Percentiles rank a stretch among this genome's conserved stretches.
Conservation (phyloP, 2,329 filamentous ascomycete genomes). For the Sporothrix humicola region DNA sequence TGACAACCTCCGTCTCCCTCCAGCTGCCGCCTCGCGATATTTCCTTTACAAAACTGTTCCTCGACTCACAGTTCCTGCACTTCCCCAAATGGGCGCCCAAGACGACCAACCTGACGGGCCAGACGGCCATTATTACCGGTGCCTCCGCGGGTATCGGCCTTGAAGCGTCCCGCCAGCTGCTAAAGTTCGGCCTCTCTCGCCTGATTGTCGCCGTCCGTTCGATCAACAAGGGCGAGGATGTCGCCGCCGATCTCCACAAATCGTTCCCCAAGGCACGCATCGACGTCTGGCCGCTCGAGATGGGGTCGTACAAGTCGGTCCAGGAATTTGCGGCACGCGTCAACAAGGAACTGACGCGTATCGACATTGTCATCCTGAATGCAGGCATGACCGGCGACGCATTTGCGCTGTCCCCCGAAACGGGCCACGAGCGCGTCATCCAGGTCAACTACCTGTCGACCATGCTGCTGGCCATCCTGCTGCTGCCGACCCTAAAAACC, state of each 20-base stretch:
- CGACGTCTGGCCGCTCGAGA: slow-evolving; percentile 51
- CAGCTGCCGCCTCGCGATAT: background rate
- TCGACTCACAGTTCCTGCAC: slow-evolving; percentile 20
- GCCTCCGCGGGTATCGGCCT: slow-evolving; percentile 39
- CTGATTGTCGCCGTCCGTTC: slow-evolving; percentile 51
- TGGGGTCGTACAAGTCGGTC: slow-evolving; percentile 46
- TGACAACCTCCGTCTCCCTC: slow-evolving; percentile 18
- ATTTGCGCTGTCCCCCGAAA: slow-evolving; percentile 28
- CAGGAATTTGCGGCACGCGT: slow-evolving; percentile 42
- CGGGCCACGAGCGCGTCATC: slow-evolving; percentile 43
- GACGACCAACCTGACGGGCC: slow-evolving; percentile 35
- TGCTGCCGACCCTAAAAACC: slow-evolving; percentile 40
- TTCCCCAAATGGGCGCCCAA: slow-evolving; percentile 8
- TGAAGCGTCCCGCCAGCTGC: slow-evolving; percentile 40
- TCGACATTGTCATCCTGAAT: slow-evolving; percentile 31
- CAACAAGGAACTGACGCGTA: background rate
- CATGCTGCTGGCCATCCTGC: slow-evolving; percentile 40
- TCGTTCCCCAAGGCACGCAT: slow-evolving; percentile 7
- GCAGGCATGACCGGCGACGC: slow-evolving; percentile 25
- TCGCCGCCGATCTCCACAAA: background rate
- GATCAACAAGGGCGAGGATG: slow-evolving; percentile 35
- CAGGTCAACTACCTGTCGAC: slow-evolving; percentile 48
- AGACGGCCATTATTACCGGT: slow-evolving; percentile 41
- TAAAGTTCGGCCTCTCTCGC: slow-evolving; percentile 43
- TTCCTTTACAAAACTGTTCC: background rate